Conservation (phyloP, 2,329 filamentous ascomycete genomes). For the Diaporthe sp. region DNA sequence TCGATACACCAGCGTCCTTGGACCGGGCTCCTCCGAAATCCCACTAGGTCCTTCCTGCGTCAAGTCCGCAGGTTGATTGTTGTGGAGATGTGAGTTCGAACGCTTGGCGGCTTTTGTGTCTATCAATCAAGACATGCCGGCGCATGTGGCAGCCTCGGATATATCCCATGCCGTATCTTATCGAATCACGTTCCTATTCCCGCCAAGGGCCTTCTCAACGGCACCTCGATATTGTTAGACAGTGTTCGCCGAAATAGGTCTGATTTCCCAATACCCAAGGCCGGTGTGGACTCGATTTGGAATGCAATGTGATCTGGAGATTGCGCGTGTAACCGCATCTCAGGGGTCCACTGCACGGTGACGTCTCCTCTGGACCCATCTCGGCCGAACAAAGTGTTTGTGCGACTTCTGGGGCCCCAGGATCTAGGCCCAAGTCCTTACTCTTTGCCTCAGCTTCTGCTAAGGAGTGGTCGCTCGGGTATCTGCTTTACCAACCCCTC, state of each 20-base stretch:
- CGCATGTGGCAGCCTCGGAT: conserved; percentile 25
- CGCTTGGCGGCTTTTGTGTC: not conserved
- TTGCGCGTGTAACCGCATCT: conserved; percentile 33
- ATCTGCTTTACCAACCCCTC: not conserved
- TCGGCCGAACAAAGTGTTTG: conserved; percentile 18
- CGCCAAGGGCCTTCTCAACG: not conserved
- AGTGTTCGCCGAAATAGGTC: not conserved
- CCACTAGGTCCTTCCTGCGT: conserved; percentile 5
- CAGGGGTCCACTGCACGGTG: conserved; percentile 29
- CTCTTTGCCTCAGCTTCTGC: not conserved
- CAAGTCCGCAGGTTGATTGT: not conserved
- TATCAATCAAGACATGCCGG: conserved; percentile 12
- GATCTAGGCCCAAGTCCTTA: conserved; percentile 27
- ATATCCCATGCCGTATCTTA: conserved; percentile 3
- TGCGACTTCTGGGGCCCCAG: conserved; percentile 13
- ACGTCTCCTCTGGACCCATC: conserved; percentile 18
- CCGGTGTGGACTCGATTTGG: conserved; percentile 23
- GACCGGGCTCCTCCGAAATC: conserved; percentile 15
- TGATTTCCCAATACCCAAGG: conserved; percentile 10
- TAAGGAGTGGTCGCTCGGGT: conserved; percentile 4
- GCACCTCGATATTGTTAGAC: conserved; percentile 17
- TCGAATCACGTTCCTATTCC: conserved; percentile 12
- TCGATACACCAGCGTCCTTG: not conserved
- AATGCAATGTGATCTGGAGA: conserved; percentile 35
- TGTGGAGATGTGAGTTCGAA: conserved; percentile 13